Base-by-base conservation (phyloP, 345 rosid species). In the Rhodomyrtus tomentosa region DNA sequence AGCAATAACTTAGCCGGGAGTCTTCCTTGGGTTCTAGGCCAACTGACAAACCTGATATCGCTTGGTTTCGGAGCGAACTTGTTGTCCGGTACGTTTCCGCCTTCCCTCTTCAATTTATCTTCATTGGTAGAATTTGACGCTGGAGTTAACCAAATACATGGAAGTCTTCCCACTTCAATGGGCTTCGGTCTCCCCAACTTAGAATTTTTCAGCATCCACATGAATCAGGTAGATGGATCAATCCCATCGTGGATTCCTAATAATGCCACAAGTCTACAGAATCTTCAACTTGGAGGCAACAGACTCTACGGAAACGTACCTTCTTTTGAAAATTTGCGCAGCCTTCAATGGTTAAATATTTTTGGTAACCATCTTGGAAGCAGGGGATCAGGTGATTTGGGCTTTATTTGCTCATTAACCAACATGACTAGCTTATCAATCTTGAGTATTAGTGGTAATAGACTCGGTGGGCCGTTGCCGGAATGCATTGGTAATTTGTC, bases 31-130 rank as follows among this genome's bases (percentile, higher is more conserved):
- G 24, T 83, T 12, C 81, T 90, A 6, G 88, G 88, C 29, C 85
- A 80, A 15, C 12, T 88, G 20, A 80, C 80, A 48, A 82, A 80
- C 1, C 48, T 90, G 5, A 2, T 5, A 5, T 0, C 0, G 24
- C 36, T 89, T 11, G 0, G 0, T 7, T 49, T 85, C 12, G 15
- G 38, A 0, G 32, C 0, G 2, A 87, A 88, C 16, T 48, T 11
- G n/a, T 36, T 87, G 20, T 87, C 85, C 0, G 87, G 87, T 72
- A 45, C 25, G 0, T n/a, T 90, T 38, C 91, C 90, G 5, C 58
- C 86, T 0, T 85, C 87, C 2, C 38, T 91, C 2, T 88, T 27
- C 88, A 91, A 92, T 84, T 84, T 84, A 14, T 87, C 91, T 25
- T 83, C 88, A 4, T 1, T 87, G 21, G 15, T 18, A 15, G 0